Base-by-base conservation (phyloP, 306 rosid genomes). In the Quercus robur region DNA sequence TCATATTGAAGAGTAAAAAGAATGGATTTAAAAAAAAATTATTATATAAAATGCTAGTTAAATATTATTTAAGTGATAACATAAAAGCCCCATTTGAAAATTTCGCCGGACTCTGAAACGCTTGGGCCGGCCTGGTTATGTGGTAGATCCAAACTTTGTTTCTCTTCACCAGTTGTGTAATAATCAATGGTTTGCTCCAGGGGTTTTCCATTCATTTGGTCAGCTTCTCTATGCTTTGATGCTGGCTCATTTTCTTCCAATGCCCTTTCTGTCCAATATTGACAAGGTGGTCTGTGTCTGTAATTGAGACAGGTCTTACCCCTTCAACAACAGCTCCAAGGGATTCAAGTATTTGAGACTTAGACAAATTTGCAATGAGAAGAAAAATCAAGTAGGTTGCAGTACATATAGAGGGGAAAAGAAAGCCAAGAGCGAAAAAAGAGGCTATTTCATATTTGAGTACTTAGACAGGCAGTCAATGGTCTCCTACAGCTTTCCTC, bases 301-400 rank as follows among this genome's bases (percentile, higher is more conserved):
- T 91, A 63, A 95, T 95, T 75, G 99, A 93, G 61, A 95, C 99
- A 1, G 97, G 99, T 23, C 98, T 82, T 28, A 90, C 98, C 81
- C 98, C 91, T 89, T 95, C 99, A 75, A 95, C 98, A 56, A 88
- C 87, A 52, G 94, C 99, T 76, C 97, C 97, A 52, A 95, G 86
- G 31, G 96, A 89, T 87, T 93, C 97, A 78, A 95, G 70, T 70
- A 87, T 93, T 83, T 91, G 93, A 84, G 98, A 90, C 98, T 95
- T 87, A 33, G 82, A 79, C 10, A 33, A 49, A 17, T 58, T 85
- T 41, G 69, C 70, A 56, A 46, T 5, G 59, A 55, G 63, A 74
- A 75, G 51, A 18, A 18, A 64, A 38, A 70, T 61, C 31, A 9
- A 46, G 56, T 20, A 51, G n/a, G 23, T 49, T 14, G 55, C 76